A percentile compares a stretch with the other conserved stretches of the same genome.
phyloP scores from a whole-genome alignment of 2,329 filamentous ascomycete genomes.

The Colletotrichum cereale region DNA sequence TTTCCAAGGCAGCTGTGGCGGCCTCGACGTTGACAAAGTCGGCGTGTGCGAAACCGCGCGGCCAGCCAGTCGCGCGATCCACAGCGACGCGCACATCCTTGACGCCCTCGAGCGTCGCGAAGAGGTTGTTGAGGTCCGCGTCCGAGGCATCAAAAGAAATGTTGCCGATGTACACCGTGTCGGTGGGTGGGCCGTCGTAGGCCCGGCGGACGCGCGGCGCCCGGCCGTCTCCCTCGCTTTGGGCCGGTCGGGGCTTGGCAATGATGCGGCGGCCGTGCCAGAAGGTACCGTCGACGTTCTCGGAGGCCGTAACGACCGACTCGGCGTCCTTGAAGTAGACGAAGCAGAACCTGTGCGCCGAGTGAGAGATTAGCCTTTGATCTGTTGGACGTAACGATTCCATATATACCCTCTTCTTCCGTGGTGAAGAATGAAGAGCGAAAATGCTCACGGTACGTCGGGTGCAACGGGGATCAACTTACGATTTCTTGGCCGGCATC shows the following conservation, averaged over 20 bases:
- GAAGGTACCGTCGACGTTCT: conserved; percentile 39
- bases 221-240: not conserved
- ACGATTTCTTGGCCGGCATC: conserved; percentile 23
- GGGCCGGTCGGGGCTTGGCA: conserved; percentile 9
- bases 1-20: conserved; percentile 70
- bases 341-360: conserved; percentile 26
- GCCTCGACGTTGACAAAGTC: conserved; percentile 79
- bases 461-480: not conserved
- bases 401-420: not conserved
- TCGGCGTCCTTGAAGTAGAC: conserved; percentile 29
- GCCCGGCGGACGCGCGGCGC: not conserved
- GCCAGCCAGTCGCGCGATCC: conserved; percentile 83
- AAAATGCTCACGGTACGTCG: not conserved
- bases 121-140: conserved; percentile 82
- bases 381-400: too few species aligned
- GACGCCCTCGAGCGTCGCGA: conserved; percentile 77
- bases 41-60: conserved; percentile 86
- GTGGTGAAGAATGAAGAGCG: not conserved
- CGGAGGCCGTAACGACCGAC: conserved; percentile 9
- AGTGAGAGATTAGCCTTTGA: not conserved
- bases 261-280: conserved; percentile 41
- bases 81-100: conserved; percentile 84
- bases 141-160: conserved; percentile 89
- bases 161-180: conserved; percentile 84
- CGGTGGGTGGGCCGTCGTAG: conserved; percentile 17